Conservation (phyloP, 2,329 filamentous ascomycete genomes). For the Aspergillus thermomutatus region DNA sequence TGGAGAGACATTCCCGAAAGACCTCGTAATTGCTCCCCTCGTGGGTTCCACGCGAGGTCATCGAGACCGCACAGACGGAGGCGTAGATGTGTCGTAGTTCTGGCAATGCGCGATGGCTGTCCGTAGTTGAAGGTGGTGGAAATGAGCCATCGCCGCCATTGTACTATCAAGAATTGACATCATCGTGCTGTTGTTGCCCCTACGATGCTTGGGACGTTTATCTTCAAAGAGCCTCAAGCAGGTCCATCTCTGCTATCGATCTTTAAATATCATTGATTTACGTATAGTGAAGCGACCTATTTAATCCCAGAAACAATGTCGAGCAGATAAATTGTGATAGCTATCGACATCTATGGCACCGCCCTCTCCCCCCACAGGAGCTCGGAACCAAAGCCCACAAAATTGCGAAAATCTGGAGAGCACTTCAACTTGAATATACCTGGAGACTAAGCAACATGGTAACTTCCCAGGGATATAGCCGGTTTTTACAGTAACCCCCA, state of each 20-base stretch:
- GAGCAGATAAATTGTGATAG: slow-evolving; percentile 49
- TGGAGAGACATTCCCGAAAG: slow-evolving; percentile 73
- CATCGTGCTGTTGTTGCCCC: slow-evolving; percentile 1
- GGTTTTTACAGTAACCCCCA: not conserved
- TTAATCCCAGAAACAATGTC: slow-evolving; percentile 11
- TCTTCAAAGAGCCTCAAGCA: no score
- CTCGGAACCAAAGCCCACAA: slow-evolving; percentile 52
- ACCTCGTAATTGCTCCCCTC: slow-evolving; percentile 58
- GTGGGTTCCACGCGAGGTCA: slow-evolving; percentile 33
- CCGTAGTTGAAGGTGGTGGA: not conserved
- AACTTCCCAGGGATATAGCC: slow-evolving; percentile 32
- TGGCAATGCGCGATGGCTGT: not conserved
- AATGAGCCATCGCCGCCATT: not conserved
- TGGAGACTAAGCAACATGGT: slow-evolving; percentile 75
- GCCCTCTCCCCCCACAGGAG: slow-evolving; percentile 65
- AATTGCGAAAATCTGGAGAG: slow-evolving; percentile 62
- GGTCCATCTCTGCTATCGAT: not conserved
- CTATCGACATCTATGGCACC: slow-evolving; percentile 74
- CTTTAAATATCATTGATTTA: not conserved
- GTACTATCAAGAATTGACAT: slow-evolving; percentile 3
- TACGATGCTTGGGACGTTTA: not conserved
- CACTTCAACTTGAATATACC: slow-evolving; percentile 73
- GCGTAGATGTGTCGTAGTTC: slow-evolving; percentile 1
- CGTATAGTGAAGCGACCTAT: not conserved
- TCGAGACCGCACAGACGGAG: slow-evolving; percentile 14